A percentile compares a stretch with the other conserved stretches of the same genome.
Conservation (phyloP, 2,329 filamentous ascomycete genomes). For the Coleophoma cylindrospora region DNA sequence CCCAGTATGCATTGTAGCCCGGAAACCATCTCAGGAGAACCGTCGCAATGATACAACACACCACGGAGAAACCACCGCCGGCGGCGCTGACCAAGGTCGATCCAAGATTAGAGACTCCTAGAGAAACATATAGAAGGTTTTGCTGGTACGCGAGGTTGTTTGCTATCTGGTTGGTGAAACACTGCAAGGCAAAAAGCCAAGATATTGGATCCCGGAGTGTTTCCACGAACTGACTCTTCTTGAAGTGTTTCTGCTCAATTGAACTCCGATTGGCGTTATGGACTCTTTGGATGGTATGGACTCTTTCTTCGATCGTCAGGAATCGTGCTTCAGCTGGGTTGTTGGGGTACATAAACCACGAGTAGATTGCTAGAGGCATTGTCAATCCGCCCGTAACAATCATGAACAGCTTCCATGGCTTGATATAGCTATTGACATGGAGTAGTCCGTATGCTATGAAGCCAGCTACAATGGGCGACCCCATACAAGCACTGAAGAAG, state of each 20-base stretch:
- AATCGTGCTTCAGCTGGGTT: no score
- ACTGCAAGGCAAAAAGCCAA: slow-evolving; percentile 36
- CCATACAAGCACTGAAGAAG: no score
- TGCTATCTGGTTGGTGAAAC: slow-evolving; percentile 43
- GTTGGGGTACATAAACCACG: no score
- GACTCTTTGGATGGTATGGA: no score
- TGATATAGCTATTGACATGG: no score
- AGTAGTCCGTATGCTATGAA: no score
- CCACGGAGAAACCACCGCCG: slow-evolving; percentile 29
- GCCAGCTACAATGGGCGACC: no score
- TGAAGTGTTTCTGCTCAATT: slow-evolving; percentile 44
- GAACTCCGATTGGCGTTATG: no score
- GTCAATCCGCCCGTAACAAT: no score
- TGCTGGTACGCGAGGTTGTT: slow-evolving; percentile 36
- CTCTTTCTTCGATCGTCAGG: no score
- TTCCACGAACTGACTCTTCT: slow-evolving; percentile 41
- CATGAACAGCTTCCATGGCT: no score
- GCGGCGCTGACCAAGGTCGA: slow-evolving; percentile 34
- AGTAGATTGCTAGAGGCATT: no score
- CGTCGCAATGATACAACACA: slow-evolving; percentile 27
- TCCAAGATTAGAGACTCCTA: slow-evolving; percentile 31
- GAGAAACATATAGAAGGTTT: slow-evolving; percentile 28
- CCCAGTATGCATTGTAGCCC: slow-evolving; percentile 25
- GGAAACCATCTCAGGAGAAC: slow-evolving; percentile 26
- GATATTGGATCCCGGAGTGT: slow-evolving; percentile 24